Conservation (phyloP, 768 basidiomycete genomes). For the Tulasnella sp. region DNA sequence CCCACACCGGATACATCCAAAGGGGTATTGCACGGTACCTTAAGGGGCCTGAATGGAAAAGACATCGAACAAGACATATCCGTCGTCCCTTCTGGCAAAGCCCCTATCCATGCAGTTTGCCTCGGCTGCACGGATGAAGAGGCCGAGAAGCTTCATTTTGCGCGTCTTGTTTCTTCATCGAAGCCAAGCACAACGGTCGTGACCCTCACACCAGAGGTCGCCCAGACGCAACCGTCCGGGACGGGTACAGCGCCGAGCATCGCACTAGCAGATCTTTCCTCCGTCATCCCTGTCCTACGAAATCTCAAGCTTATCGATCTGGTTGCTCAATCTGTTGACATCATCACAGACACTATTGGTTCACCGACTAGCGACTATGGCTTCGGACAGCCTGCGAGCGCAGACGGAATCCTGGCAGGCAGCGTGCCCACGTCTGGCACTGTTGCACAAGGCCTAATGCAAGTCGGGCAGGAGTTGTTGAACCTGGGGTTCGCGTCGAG, state of each 20-base stretch:
- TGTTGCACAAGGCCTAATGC: slow-evolving; percentile 50
- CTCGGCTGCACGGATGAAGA: slow-evolving; percentile 52
- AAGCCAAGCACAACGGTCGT: background rate
- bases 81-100: slow-evolving; percentile 21
- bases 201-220: slow-evolving; percentile 5
- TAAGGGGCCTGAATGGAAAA: slow-evolving; percentile 11
- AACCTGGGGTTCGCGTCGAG: slow-evolving; percentile 68
- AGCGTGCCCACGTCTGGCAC: slow-evolving; percentile 65
- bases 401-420: slow-evolving; percentile 55
- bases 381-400: slow-evolving; percentile 47
- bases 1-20: slow-evolving; percentile 35
- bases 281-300: slow-evolving; percentile 39
- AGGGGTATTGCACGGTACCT: slow-evolving; percentile 12
- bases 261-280: slow-evolving; percentile 38
- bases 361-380: slow-evolving; percentile 37
- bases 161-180: slow-evolving; percentile 27
- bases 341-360: background rate
- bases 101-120: slow-evolving; percentile 70
- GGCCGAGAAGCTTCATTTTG: slow-evolving; percentile 47
- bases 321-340: slow-evolving; percentile 33
- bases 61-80: slow-evolving; percentile 11
- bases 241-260: slow-evolving; percentile 23
- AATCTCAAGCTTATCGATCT: slow-evolving; percentile 52
- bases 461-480: slow-evolving; percentile 67
- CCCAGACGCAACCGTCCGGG: slow-evolving; percentile 1